These are phyloP conservation scores for Penicillium arizonense DNA, from an alignment of 495 filamentous ascomycete species.

Conservation along the genomic window DNA sequence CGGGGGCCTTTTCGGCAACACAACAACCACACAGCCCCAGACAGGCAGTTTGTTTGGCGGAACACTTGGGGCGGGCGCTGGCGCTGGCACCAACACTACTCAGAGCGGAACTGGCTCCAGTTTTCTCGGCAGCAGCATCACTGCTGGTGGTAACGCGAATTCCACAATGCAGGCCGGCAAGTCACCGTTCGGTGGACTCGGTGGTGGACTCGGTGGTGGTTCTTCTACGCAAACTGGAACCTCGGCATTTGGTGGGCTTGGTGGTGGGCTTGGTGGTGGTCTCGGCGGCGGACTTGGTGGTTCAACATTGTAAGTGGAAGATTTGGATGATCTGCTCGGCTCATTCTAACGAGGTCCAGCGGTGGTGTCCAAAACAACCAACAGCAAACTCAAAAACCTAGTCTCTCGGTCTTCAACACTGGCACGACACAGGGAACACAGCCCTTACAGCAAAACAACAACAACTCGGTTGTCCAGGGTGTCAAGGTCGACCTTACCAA, in stretches of 20 bases:
- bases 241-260: constrained; percentile 31
- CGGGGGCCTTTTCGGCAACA: constrained; percentile 52
- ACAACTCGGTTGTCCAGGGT: constrained; percentile 53
- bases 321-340: constrained; percentile 9
- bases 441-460: constrained; percentile 41
- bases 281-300: neutral
- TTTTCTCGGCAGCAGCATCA: constrained; percentile 43
- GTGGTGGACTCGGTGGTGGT: constrained; percentile 37
- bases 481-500: constrained; percentile 75
- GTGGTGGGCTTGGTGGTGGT: constrained; percentile 52
- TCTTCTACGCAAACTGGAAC: constrained; percentile 35
- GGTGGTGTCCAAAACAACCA: constrained; percentile 31
- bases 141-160: constrained; percentile 28
- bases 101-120: constrained; percentile 31
- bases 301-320: neutral
- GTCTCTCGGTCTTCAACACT: constrained; percentile 33
- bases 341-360: constrained; percentile 19
- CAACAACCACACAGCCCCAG: constrained; percentile 46
- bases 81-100: constrained; percentile 32
- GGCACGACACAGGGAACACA: constrained; percentile 29
- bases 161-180: too few species aligned
- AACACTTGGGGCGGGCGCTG: constrained; percentile 23
- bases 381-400: constrained; percentile 39
- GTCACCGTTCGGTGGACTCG: constrained; percentile 38
- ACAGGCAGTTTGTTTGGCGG: constrained; percentile 43